A percentile compares a stretch with the other conserved stretches of the same genome.
Conservation (phyloP, 2,329 filamentous ascomycete species). For the Colletotrichum spinosum region DNA sequence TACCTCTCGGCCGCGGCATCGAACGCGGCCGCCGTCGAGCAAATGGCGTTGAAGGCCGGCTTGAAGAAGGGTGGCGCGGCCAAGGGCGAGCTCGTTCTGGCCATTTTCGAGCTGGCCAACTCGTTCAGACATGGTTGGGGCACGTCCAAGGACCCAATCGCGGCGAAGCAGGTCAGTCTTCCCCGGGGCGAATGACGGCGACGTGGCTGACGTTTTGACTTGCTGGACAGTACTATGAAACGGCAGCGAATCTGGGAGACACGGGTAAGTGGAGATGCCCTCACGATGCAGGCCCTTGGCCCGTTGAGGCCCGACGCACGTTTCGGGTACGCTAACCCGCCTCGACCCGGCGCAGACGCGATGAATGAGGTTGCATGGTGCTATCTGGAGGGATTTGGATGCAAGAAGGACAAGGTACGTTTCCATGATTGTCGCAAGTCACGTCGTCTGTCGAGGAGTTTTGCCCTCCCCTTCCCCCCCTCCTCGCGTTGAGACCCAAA, state of each 20-base stretch:
- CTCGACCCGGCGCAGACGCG: slow-evolving; percentile 70
- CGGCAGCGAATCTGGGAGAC: slow-evolving; percentile 94
- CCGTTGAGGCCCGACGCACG: slow-evolving; percentile 28
- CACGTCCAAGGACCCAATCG: slow-evolving; percentile 84
- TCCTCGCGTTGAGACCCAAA: neutral
- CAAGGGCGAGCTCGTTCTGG: slow-evolving; percentile 95
- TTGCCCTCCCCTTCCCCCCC: no score
- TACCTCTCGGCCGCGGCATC: slow-evolving; percentile 91
- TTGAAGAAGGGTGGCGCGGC: slow-evolving; percentile 93
- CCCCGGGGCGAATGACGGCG: slow-evolving; percentile 1
- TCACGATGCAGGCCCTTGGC: slow-evolving; percentile 2
- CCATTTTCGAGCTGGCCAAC: slow-evolving; percentile 94
- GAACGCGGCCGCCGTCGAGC: slow-evolving; percentile 89
- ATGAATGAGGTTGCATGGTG: slow-evolving; percentile 99
- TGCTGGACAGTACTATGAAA: slow-evolving; percentile 86
- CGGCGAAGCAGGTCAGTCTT: slow-evolving; percentile 75
- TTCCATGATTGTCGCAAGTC: slow-evolving; percentile 37
- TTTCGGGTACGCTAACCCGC: slow-evolving; percentile 33
- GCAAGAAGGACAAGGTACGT: slow-evolving; percentile 98
- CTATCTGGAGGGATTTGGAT: slow-evolving; percentile 95
- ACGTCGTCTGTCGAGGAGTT: slow-evolving; percentile 38
- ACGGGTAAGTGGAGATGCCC: slow-evolving; percentile 64
- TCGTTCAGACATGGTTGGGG: slow-evolving; percentile 97
- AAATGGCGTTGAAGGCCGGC: slow-evolving; percentile 84
- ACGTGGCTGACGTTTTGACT: slow-evolving; percentile 3